Base-by-base conservation (phyloP, 805 yeast species). In the Candida sakaeoensis region DNA sequence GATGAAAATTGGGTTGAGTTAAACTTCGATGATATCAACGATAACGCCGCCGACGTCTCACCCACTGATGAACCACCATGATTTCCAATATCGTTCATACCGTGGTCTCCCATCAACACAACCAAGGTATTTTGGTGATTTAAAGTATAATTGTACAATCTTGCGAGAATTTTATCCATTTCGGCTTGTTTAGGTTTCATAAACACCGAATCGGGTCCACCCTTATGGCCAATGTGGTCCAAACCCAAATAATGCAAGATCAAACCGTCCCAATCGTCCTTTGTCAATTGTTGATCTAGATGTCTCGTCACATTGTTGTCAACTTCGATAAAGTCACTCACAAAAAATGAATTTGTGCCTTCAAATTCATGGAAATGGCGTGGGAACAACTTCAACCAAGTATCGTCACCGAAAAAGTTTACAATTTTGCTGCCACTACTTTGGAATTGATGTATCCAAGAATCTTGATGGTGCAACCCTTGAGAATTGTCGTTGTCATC, bases 211-310 rank as follows among this genome's bases (percentile, higher is more conserved):
- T 64, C 52, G 0, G 99, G 91, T 0, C 99, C 99, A 33, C 95
- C 95, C 57, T 89, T 91, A 59, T 93, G 99, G 2, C 99, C 99
- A 52, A 93, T 93, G 57, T 93, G 99, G 57, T 93, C 99, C 21
- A 93, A 67, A 0, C 99, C 99, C 14, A 93, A 65, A 53, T 91
- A 93, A 58, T 93, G 99, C 27, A 93, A 64, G 28, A 93, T 82
- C 45, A 93, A 64, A 4, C 81, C 83, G 55, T 93, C 96, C 98
- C 98, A 93, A 3, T 63, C 47, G 0, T 48, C 30, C 1, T 61
- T 54, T 9, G 58, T 51, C 19, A 91, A 58, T 48, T 87, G 86
- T 5, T 56, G 49, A 29, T 77, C 81, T 22, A 93, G 58, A 58
- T 93, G 97, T 36, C 97, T 71, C 0, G 98, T 90, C 3, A 93